Conservation (phyloP, 2,329 filamentous ascomycete species). For the Ceratocystis albifundus region DNA sequence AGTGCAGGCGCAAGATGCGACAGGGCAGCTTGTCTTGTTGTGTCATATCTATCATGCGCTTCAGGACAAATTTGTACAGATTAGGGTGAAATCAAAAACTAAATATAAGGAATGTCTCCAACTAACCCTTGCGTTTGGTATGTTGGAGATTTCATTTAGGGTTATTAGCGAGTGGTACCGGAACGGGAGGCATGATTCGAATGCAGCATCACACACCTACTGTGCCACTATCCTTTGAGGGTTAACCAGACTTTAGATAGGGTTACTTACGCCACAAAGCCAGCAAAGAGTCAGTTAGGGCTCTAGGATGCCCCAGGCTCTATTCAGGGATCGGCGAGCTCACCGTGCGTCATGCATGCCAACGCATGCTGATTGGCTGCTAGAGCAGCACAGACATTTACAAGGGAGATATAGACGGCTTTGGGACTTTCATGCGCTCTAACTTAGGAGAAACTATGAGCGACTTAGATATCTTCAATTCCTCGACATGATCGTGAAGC, state of each 20-base stretch:
- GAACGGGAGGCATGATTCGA: no score
- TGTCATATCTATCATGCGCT: no score
- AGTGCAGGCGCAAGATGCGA: not conserved
- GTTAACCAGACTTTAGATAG: not conserved
- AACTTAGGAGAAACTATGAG: not conserved
- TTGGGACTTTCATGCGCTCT: no score
- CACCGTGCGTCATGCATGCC: slow-evolving; percentile 11
- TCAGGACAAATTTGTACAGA: no score
- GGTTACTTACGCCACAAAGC: not conserved
- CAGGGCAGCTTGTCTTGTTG: no score
- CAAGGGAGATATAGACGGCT: not conserved
- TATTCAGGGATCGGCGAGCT: slow-evolving; percentile 7
- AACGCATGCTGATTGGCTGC: not conserved
- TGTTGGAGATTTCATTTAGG: rapidly evolving
- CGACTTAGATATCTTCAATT: not conserved
- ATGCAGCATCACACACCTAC: no score
- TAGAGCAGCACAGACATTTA: not conserved
- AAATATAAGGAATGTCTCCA: not conserved
- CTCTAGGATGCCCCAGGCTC: not conserved
- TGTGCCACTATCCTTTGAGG: not conserved
- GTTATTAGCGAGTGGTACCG: no score
- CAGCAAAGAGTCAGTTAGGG: not conserved
- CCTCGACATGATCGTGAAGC: not conserved
- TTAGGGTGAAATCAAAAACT: no score
- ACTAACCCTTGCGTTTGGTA: not conserved